Evolutionary conservation across 139 green algal species (phyloP).

Genomic region (Medakamo hakoo): DNA sequence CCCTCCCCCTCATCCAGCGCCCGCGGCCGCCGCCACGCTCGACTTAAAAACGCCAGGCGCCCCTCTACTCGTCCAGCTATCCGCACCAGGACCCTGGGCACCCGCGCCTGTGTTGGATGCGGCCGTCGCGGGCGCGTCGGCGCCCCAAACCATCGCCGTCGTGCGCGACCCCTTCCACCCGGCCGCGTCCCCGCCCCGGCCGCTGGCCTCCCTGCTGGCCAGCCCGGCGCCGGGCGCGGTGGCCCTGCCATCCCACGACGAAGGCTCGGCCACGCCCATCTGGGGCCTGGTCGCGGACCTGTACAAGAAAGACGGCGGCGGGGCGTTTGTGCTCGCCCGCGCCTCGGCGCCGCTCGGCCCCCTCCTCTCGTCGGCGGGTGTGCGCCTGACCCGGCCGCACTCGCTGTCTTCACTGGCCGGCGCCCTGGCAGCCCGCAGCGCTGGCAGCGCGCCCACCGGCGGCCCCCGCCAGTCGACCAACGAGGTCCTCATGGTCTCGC

Average conservation of each 20-base stretch:
- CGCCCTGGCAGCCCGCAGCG: not conserved
- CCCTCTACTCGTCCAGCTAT: not conserved
- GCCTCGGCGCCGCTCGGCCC: conserved; percentile 3
- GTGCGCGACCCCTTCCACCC: conserved; percentile 46
- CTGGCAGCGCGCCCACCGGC: conserved; percentile 1
- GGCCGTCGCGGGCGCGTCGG: too few species aligned
- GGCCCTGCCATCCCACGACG: conserved; percentile 22
- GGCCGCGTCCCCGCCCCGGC: conserved; percentile 21
- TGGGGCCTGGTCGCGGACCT: conserved; percentile 57
- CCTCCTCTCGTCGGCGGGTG: conserved; percentile 14
- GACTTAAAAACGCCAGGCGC: not conserved
- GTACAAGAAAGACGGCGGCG: conserved; percentile 22
- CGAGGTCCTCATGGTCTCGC: conserved; percentile 83
- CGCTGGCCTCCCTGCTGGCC: conserved; percentile 21
- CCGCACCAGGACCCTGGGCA: too few species aligned
- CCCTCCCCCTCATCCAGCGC: too few species aligned
- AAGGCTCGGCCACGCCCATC: conserved; percentile 13
- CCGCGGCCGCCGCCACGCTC: not conserved
- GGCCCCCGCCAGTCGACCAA: conserved; percentile 55
- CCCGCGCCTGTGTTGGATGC: too few species aligned
- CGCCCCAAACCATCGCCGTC: conserved; percentile 28
- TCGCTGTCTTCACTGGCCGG: conserved; percentile 13
- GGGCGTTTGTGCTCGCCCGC: conserved; percentile 22
- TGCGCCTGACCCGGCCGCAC: conserved; percentile 17
- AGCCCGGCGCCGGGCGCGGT: conserved; percentile 23